Percentiles rank a stretch among this genome's conserved stretches.
Evolutionary conservation across 345 rosid genomes (phyloP).

Genomic region (Jatropha curcas): DNA sequence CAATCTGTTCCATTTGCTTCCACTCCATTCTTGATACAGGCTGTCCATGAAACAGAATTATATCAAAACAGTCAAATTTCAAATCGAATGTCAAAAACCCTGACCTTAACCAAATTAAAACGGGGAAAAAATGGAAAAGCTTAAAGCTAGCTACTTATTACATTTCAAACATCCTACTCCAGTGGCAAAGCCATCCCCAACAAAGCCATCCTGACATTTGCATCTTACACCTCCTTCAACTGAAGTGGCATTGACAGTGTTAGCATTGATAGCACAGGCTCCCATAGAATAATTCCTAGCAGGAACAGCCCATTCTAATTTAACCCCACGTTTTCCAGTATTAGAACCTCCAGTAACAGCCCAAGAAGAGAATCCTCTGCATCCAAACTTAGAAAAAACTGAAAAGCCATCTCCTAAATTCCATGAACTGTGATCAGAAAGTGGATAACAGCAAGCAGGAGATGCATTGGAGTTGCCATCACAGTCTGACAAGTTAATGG

Average conservation of each 20-base stretch:
- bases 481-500: constrained; percentile 58
- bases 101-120: neutral
- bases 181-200: constrained; percentile 65
- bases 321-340: constrained; percentile 67
- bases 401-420: constrained; percentile 59
- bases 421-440: constrained; percentile 73
- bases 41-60: constrained; percentile 30
- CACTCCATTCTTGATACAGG: constrained; percentile 57
- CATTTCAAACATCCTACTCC: constrained; percentile 74
- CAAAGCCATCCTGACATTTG: constrained; percentile 63
- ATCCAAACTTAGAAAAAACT: constrained; percentile 65
- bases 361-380: constrained; percentile 86
- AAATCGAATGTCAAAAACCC: too few species aligned
- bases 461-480: constrained; percentile 51
- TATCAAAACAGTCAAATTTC: too few species aligned
- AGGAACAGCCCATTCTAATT: constrained; percentile 83
- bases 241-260: constrained; percentile 58
- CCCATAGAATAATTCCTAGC: constrained; percentile 37
- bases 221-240: constrained; percentile 64
- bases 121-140: neutral
- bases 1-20: constrained; percentile 54
- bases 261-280: constrained; percentile 49
- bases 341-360: constrained; percentile 55
- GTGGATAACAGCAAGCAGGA: constrained; percentile 76
- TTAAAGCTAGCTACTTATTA: constrained; percentile 32